Evolutionary conservation across 306 rosid species (phyloP), one percentile per base, ranked within the genome.

Genomic region (Vigna nakashimae): DNA sequence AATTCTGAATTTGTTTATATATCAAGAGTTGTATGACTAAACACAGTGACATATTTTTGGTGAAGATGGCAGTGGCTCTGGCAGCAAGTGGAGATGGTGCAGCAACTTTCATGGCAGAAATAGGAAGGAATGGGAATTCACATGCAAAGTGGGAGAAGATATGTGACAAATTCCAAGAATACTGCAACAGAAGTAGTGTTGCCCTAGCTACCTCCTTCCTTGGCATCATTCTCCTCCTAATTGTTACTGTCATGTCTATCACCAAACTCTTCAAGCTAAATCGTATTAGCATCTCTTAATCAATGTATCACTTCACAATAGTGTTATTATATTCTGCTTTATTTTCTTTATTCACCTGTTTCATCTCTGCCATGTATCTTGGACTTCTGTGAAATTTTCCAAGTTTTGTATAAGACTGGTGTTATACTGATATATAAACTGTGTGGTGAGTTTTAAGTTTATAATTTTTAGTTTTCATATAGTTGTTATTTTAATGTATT

Each of bases 131-230:
- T 3, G 97, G 98, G 0, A 90, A 94, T 36, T 88, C 92, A 14
- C 93, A 90, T 74, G 97, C 98, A 16, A 83, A 79, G 74, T 92
- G 98, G 98, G 71, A 87, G 82, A 92, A 94, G 79, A 92, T 91
- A 9, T 94, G 97, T 65, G 97, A 94, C 87, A 87, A 87, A 74
- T 90, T 92, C 55, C 76, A 65, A 11, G 20, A 75, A 11, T 94
- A 75, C 34, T 94, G 98, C 56, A 80, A 82, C 74, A 80, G 79
- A 6, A 90, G 90, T 18, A 90, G 75, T 11, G 91, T 56, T 17
- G 95, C 97, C 17, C 86, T 94, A 7, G 63, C 81, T 42, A 86
- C 90, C 32, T 92, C 98, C 69, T 92, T 89, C 67, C 22, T 86
- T 14, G 95, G 91, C 43, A 79, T 92, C 58, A 22, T 84, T 65